Evolutionary conservation across 2,329 filamentous ascomycete genomes (phyloP), one percentile per base, ranked within the genome.

Genomic region (Fusarium nematophilum): DNA sequence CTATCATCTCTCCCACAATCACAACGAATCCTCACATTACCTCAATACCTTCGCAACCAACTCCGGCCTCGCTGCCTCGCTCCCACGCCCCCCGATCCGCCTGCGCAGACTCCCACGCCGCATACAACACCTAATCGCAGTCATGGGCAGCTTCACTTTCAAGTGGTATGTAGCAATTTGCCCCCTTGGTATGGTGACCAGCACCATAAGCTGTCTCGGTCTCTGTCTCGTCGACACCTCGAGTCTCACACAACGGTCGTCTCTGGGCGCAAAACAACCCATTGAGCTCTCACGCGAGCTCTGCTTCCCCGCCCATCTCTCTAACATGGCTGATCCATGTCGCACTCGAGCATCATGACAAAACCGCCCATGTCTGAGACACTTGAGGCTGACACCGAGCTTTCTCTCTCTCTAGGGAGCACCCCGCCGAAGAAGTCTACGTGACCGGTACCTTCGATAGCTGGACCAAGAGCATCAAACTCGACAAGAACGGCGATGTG

Each of bases 401-500:
- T 57, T 68, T 55, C 15, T 30, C 15, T 30, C 15, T 30, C 38
- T 71, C 67, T 78, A 97, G 94, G 94, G 87, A 90, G 73, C 89
- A 95, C 75, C 82, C 87, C 69, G 93, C 91, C 73, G 84, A 88
- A 67, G 90, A 96, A 74, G 94, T 98, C 75, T 94, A 90, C 77
- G 95, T 98, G 69, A 98, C 94, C 33, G 95, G 95, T 74, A 94
- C 91, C 62, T 98, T 98, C 74, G 94, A 98, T 79, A 85, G 92
- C 79, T 99, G 95, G 95, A 84, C 85, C 66, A 94, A 95, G 83
- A 92, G 87, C 52, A 86, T 94, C 75, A 86, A 90, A 80, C 85
- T 99, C 53, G 88, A 93, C 40, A 92, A 92, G 79, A 83, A 87
- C 33, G 90, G 85, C 72, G 81, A 87, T 62, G 70, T 83, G 68